Conservation (phyloP, 345 rosid genomes). For the Populus tremula region DNA sequence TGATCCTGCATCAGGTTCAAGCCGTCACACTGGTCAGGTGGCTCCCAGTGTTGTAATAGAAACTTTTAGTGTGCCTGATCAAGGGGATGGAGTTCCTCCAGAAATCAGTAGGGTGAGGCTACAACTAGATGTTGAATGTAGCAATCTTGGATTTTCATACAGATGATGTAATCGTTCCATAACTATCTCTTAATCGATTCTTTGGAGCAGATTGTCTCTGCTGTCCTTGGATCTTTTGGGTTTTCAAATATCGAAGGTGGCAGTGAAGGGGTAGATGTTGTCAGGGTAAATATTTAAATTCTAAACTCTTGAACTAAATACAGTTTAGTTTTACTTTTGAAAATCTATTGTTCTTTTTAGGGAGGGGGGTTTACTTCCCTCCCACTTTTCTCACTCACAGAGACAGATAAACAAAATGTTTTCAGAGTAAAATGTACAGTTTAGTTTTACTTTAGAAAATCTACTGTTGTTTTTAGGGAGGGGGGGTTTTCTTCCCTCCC, state of each 20-base stretch:
- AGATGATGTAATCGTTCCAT: background rate
- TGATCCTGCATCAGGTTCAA: conserved; percentile 41
- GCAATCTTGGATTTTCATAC: background rate
- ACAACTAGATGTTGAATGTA: conserved; percentile 13
- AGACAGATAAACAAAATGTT: background rate
- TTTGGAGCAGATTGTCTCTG: conserved; percentile 59
- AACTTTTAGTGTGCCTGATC: conserved; percentile 62
- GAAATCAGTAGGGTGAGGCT: conserved; percentile 62
- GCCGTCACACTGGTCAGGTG: conserved; percentile 36
- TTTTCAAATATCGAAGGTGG: conserved; percentile 46
- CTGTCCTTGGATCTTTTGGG: conserved; percentile 76
- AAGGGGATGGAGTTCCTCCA: conserved; percentile 69
- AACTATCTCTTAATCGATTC: background rate
- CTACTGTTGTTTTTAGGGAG: background rate
- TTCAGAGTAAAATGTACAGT: background rate
- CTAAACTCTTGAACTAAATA: conserved; percentile 3
- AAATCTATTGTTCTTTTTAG: background rate
- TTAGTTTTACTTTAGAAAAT: background rate
- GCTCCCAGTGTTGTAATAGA: conserved; percentile 61
- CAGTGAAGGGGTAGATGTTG: conserved; percentile 39
- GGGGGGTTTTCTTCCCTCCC: background rate
- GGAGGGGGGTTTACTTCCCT: background rate
- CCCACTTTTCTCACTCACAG: background rate
- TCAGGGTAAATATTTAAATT: conserved; percentile 36
- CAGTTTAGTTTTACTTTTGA: background rate